Evolutionary conservation across 192 early-diverging fungal species (phyloP).

Genomic region (Backusella luteola): DNA sequence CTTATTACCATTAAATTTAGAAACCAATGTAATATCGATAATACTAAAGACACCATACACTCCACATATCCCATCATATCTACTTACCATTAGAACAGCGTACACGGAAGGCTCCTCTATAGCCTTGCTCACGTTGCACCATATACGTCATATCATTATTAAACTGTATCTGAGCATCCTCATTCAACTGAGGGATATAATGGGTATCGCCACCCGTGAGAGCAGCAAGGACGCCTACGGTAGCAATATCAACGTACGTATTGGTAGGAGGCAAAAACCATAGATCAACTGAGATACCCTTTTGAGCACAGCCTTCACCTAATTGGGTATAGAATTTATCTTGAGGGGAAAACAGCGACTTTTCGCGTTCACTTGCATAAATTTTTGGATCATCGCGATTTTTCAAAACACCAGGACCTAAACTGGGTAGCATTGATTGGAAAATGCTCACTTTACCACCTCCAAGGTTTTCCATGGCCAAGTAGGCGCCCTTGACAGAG

Average conservation of each 20-base stretch:
- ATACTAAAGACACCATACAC: not conserved
- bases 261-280: slow-evolving; percentile 77
- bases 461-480: slow-evolving; percentile 59
- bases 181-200: slow-evolving; percentile 82
- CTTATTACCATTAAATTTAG: slow-evolving; percentile 46
- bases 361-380: slow-evolving; percentile 92
- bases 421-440: slow-evolving; percentile 82
- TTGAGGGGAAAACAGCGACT: slow-evolving; percentile 80
- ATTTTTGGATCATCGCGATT: slow-evolving; percentile 88
- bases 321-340: slow-evolving; percentile 84
- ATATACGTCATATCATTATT: slow-evolving; percentile 64
- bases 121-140: slow-evolving; percentile 73
- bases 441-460: slow-evolving; percentile 93
- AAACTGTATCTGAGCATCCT: slow-evolving; percentile 70
- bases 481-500: slow-evolving; percentile 69
- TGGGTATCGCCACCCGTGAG: slow-evolving; percentile 88
- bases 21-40: not conserved
- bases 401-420: slow-evolving; percentile 86
- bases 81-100: slow-evolving; percentile 80
- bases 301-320: slow-evolving; percentile 76
- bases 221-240: slow-evolving; percentile 63
- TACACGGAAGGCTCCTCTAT: slow-evolving; percentile 83
- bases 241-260: not conserved
- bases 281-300: slow-evolving; percentile 84
- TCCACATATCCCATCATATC: not conserved